Base-by-base conservation (phyloP, 345 rosid species). In the Psidium friedrichsthalianum region DNA sequence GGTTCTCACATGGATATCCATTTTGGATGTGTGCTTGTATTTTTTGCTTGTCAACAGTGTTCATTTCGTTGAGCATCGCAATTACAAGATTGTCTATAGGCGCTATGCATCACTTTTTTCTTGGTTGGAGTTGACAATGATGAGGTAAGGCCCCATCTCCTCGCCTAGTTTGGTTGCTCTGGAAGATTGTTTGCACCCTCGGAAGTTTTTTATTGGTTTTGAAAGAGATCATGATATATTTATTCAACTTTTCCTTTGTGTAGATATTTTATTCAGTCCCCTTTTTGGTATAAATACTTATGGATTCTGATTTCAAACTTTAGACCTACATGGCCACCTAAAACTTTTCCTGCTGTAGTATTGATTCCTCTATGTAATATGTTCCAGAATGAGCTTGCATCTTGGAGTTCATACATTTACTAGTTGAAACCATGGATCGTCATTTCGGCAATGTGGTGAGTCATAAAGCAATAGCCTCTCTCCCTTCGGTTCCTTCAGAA, bases 41-140 rank as follows among this genome's bases (percentile, higher is more conserved):
- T 9, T 56, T 40, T 69, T 36, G 12, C 78, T 36, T 69, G 78
- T 36, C 78, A 18, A 69, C 94, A 96, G 99, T 97, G 99, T 90
- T 97, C 99, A 4, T 97, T 97, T 96, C 86, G 99, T 96, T 14
- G 99, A 95, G 94, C 99, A 96, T 90, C 98, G 99, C 84, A 97
- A 94, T 89, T 94, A 96, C 95, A 97, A 97, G 90, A 95, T 96
- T 61, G 98, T 97, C 27, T 97, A 97, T 87, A 90, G 98, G 86
- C 96, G 98, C 57, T 97, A 97, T 58, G 99, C 98, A 6, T 97
- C 98, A 22, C 92, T 98, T 42, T 98, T 98, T 96, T 98, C 94
- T 88, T 98, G 90, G 99, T 96, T 84, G 99, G 99, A 12, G 99
- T 98, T 53, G 99, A 96, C 88, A 93, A 95, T 64, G 98, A 96